Base-by-base conservation (phyloP, 2,329 filamentous ascomycete genomes). In the Calonectria pseudoreteaudii region DNA sequence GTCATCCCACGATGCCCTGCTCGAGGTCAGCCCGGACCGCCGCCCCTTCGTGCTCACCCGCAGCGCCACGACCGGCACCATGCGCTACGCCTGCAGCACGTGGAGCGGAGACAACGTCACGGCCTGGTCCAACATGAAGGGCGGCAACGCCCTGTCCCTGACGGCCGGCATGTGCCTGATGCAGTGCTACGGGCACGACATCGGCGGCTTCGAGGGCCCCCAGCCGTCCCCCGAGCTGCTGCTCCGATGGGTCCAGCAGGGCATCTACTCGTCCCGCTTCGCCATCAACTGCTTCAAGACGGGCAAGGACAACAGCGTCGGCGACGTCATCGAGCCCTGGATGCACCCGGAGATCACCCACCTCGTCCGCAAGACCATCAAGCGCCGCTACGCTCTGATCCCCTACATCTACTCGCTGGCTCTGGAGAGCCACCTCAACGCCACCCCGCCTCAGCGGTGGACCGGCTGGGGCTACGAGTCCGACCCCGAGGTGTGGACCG, bases 221-320 rank as follows among this genome's bases (percentile, higher is more conserved):
- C 93, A 94, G 79, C 93, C 93, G 0, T 89, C 89, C 0, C 92
- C 93, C 0, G 93, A 95, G 79, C 87, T 94, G 2, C 88, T 95
- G 0, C 89, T 94, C 3, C 90, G 93, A 36, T 95, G 93, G 93
- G 87, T 94, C 16, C 93, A 95, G 80, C 88, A 94, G 2, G 93
- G 93, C 8, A 90, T 92, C 73, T 90, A 94, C 84, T 93, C 92
- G 1, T 89, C 91, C 0, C 91, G 93, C 0, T 94, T 95, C 78
- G 92, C 93, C 14, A 94, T 94, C 85, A 95, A 95, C 83, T 95
- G 93, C 83, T 94, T 93, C 89, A 95, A 95, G 85, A 95, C 93
- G 0, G 88, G 90, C 0, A 85, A 89, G 0, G 91, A 94, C 82
- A 94, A 92, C 78, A 86, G 87, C 0, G 87, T 94, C 30, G 93